Base-by-base conservation (phyloP, 441 rosid species). In the Syzygium malaccense region DNA sequence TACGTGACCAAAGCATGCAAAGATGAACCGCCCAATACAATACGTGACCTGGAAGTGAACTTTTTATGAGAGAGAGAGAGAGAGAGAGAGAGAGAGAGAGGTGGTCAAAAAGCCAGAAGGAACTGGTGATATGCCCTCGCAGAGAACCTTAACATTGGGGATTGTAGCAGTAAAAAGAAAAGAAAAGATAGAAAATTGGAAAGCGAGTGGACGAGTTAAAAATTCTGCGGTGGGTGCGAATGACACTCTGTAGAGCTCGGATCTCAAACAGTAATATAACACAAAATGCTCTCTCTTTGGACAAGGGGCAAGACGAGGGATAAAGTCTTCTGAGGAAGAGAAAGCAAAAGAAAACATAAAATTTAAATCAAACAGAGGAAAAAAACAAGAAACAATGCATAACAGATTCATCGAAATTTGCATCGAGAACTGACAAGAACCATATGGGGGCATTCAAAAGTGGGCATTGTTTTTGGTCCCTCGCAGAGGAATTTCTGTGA, bases 161-260 rank as follows among this genome's bases (percentile, higher is more conserved):
- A 7, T 87, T 75, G 88, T 80, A 88, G 57, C 89, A 89, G 56
- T 60, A 48, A 88, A 83, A 89, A 88, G 57, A 51, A 41, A 53
- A 55, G 64, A 33, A 85, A 26, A 26, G 66, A 25, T 84, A 86
- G 68, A 86, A 87, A 57, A 28, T 30, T n/a, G 28, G 56, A 32
- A 53, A 87, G 79, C 23, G 7, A 60, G 55, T 5, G 85, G 87
- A 89, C 87, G 83, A 80, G 93, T 88, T 94, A 66, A 91, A 91
- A 55, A 92, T 71, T 68, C 79, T 48, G 85, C 37, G 23, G 92
- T 86, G 91, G 91, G 90, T 86, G 85, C 71, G 92, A 79, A 86
- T 85, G 93, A 87, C 92, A 92, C 91, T 53, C 92, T 92, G 91
- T 87, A 85, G 80, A 92, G 94, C 94, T 91, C 94, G 91, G 92